Evolutionary conservation across 441 rosid genomes (phyloP), one percentile per base, ranked within the genome.

Genomic region (Codiaeum variegatum): DNA sequence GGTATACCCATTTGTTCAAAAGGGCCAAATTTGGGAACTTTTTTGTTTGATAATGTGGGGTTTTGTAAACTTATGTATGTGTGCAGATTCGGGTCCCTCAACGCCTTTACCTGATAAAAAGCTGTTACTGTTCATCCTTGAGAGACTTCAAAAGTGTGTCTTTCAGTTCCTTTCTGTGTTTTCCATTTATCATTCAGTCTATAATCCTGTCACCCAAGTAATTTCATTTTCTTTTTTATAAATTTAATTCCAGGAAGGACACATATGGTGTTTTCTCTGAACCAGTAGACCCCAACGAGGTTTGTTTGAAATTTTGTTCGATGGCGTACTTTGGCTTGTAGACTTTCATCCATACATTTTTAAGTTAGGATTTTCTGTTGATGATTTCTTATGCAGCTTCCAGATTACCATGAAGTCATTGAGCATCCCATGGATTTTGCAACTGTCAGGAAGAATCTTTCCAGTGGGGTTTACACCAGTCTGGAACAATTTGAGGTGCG

Each of bases 281-380:
- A 69, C 97, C 98, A 1, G 98, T 86, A 80, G 92, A 94, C 85
- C 86, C 91, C 8, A 84, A 83, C 70, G 98, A 94, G 94, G 98
- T 90, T 77, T 71, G 70, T 74, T 60, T 28, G 46, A 21, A 44
- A 46, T 46, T 70, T 67, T 71, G 31, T 66, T 52, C 59, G 40
- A 73, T 61, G 78, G 21, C 55, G 69, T 15, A 66, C 13, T 75
- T 46, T n/a, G 52, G 71, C 52, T 67, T 58, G 47, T 26, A 18
- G 47, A 9, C 9, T 49, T 29, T 49, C 73, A 29, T 12, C 31
- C 66, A 16, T 44, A 23, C 67, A 36, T 68, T 56, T 47, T 72
- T 21, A 46, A 26, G 62, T 60, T 26, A 6, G 38, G 21, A 36
- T 51, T 54, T 23, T 29, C n/a, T 66, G 62, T 72, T 64, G 56